A percentile compares a stretch with the other conserved stretches of the same genome.
Evolutionary conservation across 805 yeast species (phyloP).

Genomic region (Pichia cabralensis): DNA sequence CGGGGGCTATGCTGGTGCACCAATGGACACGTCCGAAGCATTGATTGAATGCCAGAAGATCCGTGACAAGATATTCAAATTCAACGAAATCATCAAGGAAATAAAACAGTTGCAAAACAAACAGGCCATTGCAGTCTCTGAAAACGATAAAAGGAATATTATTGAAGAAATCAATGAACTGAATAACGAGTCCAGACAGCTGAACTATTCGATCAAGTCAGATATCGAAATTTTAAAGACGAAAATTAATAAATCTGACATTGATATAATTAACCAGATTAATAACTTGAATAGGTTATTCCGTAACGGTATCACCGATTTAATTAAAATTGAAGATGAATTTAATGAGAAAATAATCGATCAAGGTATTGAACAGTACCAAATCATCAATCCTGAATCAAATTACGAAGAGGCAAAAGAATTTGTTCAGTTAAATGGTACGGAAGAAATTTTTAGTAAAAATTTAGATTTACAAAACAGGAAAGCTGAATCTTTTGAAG

Average conservation of each 20-base stretch:
- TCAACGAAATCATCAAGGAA: neutral
- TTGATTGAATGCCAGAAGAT: too few species aligned
- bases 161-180: conserved; percentile 5
- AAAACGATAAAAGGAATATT: conserved; percentile 3
- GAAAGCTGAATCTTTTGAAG: conserved; percentile 81
- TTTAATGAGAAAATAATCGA: conserved; percentile 68
- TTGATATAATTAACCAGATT: conserved; percentile 75
- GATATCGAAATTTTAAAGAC: conserved; percentile 66
- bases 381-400: conserved; percentile 70
- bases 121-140: conserved; percentile 10
- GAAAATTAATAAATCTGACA: conserved; percentile 47
- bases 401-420: conserved; percentile 71
- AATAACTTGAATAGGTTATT: conserved; percentile 76
- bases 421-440: conserved; percentile 71
- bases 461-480: conserved; percentile 51
- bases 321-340: conserved; percentile 70
- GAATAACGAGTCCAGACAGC: conserved; percentile 9
- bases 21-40: neutral
- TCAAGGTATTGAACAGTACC: conserved; percentile 83
- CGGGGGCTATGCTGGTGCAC: too few species aligned
- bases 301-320: conserved; percentile 70
- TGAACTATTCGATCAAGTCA: conserved; percentile 35
- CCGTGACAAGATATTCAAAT: neutral
- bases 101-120: conserved; percentile 8
- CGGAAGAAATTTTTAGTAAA: conserved; percentile 80